Evolutionary conservation across 371 early-diverging fungal genomes (phyloP).

Genomic region (Catenaria anguillulae): DNA sequence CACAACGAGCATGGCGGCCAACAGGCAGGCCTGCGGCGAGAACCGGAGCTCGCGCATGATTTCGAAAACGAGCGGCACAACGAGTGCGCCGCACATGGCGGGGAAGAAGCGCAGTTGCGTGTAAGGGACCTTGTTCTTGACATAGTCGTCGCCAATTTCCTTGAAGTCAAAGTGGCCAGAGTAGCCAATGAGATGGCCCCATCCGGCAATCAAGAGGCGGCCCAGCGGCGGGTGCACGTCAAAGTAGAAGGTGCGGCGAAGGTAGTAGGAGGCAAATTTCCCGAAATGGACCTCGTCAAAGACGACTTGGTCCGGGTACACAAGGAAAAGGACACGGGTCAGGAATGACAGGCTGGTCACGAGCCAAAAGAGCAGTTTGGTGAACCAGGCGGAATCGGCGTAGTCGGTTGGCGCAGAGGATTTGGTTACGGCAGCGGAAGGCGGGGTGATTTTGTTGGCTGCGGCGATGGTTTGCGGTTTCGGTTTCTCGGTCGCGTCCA

Average conservation of each 20-base stretch:
- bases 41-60: constrained; percentile 78
- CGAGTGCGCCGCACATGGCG: constrained; percentile 63
- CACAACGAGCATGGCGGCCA: constrained; percentile 60
- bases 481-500: too few species aligned
- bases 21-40: constrained; percentile 50
- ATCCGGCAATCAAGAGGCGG: constrained; percentile 82
- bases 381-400: too few species aligned
- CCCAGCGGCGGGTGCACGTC: constrained; percentile 99
- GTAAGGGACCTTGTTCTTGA: constrained; percentile 76
- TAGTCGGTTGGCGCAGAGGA: too few species aligned
- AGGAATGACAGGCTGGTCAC: constrained; percentile 22
- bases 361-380: neutral
- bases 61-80: constrained; percentile 61
- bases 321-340: constrained; percentile 44
- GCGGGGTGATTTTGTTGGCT: too few species aligned
- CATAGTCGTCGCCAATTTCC: constrained; percentile 81
- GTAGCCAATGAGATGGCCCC: constrained; percentile 72
- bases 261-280: constrained; percentile 91
- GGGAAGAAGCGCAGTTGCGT: constrained; percentile 62
- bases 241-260: constrained; percentile 83
- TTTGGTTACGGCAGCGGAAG: too few species aligned
- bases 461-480: too few species aligned
- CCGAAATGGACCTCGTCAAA: constrained; percentile 99
- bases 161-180: constrained; percentile 88
- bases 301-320: constrained; percentile 54